Evolutionary conservation across 768 basidiomycete genomes (phyloP).

Genomic region (Dacryopinax spathularia): DNA sequence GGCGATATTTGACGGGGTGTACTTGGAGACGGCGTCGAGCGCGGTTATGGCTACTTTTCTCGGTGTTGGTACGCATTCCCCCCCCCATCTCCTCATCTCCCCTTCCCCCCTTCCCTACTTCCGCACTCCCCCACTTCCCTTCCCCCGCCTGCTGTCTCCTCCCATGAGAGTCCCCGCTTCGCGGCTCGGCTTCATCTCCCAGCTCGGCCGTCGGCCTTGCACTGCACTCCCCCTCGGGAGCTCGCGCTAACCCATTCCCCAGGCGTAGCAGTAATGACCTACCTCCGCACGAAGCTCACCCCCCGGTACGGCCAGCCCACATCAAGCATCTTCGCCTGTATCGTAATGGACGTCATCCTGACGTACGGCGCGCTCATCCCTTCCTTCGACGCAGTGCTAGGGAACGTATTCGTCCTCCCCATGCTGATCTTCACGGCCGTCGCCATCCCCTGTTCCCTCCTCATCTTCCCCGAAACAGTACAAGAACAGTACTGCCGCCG

Average conservation of each 20-base stretch:
- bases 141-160: too few relatives aligned
- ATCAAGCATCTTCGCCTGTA: not conserved
- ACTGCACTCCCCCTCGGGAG: not conserved
- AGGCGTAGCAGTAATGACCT: not conserved
- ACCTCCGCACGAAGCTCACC: not conserved
- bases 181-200: too few relatives aligned
- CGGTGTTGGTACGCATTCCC: not conserved
- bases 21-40: not conserved
- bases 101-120: too few relatives aligned
- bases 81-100: too few relatives aligned
- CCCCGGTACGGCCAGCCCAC: not conserved
- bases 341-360: not conserved
- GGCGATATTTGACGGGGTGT: not conserved
- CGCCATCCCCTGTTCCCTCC: not conserved
- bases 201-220: too few relatives aligned
- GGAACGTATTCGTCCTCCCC: not conserved
- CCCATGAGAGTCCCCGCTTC: too few relatives aligned
- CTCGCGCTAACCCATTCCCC: not conserved
- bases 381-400: not conserved
- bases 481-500: not conserved
- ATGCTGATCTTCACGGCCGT: not conserved
- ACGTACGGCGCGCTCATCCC: not conserved
- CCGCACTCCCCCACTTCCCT: too few relatives aligned
- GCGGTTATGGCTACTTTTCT: not conserved
- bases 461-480: constrained; percentile 1